Percentiles rank a stretch among this genome's conserved stretches.
Conservation (phyloP, 768 basidiomycete species). For the Auriscalpium vulgare region DNA sequence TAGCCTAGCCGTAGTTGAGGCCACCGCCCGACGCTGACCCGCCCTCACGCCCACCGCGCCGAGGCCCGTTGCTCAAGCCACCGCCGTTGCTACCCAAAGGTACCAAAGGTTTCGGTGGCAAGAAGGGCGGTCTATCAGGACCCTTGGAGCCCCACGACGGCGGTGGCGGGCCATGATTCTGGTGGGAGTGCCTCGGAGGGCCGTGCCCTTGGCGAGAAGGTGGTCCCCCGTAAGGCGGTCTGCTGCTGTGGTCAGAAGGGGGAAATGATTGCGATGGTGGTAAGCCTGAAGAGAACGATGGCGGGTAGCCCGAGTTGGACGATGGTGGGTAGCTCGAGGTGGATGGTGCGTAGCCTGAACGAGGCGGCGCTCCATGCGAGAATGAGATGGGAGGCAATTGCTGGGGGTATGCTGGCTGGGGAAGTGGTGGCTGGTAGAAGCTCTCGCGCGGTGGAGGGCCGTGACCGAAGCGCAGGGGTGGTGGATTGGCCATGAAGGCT, state of each 20-base stretch:
- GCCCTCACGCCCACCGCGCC: conserved; percentile 10
- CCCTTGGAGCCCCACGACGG: conserved; percentile 6
- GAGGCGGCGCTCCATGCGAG: background rate
- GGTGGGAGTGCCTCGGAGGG: conserved; percentile 11
- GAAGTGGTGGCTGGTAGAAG: conserved; percentile 15
- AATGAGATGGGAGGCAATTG: conserved; percentile 14
- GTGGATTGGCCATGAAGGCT: conserved; percentile 4
- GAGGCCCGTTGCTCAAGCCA: conserved; percentile 3
- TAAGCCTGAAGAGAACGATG: background rate
- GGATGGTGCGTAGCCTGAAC: background rate
- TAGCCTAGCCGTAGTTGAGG: background rate
- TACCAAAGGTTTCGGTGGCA: conserved; percentile 15
- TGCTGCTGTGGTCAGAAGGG: conserved; percentile 9
- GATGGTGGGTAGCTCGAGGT: background rate
- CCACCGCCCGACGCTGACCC: conserved; percentile 12
- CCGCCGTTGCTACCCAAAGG: conserved; percentile 12
- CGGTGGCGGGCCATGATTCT: conserved; percentile 9
- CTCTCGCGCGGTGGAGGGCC: conserved; percentile 10
- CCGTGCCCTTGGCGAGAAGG: conserved; percentile 4
- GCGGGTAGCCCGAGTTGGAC: background rate
- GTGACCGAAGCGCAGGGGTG: conserved; percentile 2
- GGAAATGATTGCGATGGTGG: background rate
- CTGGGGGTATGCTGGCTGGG: conserved; percentile 15
- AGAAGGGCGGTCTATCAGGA: conserved; percentile 8
- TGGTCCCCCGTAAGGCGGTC: conserved; percentile 15